phyloP scores from a whole-genome alignment of 2,329 filamentous ascomycete species.

The Macrophomina pseudophaseolina region DNA sequence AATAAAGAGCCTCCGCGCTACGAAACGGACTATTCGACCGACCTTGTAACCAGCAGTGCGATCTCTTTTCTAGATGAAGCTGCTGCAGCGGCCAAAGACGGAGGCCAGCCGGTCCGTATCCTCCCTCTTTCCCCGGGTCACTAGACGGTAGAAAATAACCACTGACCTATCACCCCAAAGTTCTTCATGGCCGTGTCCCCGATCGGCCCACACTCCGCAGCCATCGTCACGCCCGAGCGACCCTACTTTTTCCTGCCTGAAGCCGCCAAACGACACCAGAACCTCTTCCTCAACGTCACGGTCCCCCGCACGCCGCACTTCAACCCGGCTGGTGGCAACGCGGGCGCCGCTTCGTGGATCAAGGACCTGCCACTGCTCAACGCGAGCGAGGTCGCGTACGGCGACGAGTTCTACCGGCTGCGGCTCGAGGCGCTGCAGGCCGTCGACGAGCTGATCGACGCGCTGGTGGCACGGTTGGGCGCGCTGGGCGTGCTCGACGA shows the following conservation, averaged over 20 bases:
- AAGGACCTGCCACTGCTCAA: constrained; percentile 50
- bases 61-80: constrained; percentile 67
- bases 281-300: constrained; percentile 64
- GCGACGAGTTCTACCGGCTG: constrained; percentile 59
- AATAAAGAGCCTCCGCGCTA: constrained; percentile 62
- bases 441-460: constrained; percentile 60
- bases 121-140: not conserved
- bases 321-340: constrained; percentile 61
- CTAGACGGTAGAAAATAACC: not conserved
- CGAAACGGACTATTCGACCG: constrained; percentile 61
- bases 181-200: constrained; percentile 73
- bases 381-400: constrained; percentile 54
- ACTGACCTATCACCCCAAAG: not conserved
- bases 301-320: constrained; percentile 69
- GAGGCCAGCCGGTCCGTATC: constrained; percentile 50
- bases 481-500: constrained; percentile 49
- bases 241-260: constrained; percentile 57
- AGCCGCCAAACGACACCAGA: constrained; percentile 63
- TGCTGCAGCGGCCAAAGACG: constrained; percentile 61
- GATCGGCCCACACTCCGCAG: constrained; percentile 63
- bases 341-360: constrained; percentile 54
- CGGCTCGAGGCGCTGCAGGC: constrained; percentile 58
- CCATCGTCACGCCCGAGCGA: not conserved
- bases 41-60: constrained; percentile 65
- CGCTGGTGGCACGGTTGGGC: constrained; percentile 49